Evolutionary conservation across 768 basidiomycete species (phyloP).

Genomic region (Pisolithus orientalis): DNA sequence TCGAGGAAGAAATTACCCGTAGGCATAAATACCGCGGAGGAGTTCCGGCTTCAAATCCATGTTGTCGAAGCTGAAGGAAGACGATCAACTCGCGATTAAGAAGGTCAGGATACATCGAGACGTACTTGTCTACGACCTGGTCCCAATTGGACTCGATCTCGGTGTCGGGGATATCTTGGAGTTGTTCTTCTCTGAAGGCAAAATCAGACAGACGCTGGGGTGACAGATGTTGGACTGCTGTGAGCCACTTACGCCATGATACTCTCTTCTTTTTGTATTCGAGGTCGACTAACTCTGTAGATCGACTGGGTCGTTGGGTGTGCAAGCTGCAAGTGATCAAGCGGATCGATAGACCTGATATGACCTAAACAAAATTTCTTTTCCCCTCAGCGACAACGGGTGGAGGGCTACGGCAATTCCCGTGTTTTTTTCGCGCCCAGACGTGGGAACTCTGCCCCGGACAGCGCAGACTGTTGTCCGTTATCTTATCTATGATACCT

Average conservation of each 20-base stretch:
- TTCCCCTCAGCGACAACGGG: not conserved
- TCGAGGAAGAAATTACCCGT: conserved; percentile 57
- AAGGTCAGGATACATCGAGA: conserved; percentile 8
- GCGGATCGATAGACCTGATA: conserved; percentile 7
- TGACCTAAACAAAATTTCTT: conserved; percentile 14
- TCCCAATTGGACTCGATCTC: conserved; percentile 99
- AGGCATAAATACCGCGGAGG: conserved; percentile 96
- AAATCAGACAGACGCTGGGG: too few species aligned
- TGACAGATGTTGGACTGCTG: not conserved
- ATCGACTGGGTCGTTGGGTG: conserved; percentile 29
- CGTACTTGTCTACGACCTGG: conserved; percentile 93
- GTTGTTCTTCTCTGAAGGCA: conserved; percentile 52
- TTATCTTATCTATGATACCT: too few species aligned
- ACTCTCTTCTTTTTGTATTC: conserved; percentile 20
- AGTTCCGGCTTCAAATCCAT: conserved; percentile 97
- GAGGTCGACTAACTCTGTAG: conserved; percentile 30
- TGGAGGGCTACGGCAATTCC: too few species aligned
- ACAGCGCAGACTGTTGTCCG: too few species aligned
- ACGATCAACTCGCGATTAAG: conserved; percentile 10
- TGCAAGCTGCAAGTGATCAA: conserved; percentile 20
- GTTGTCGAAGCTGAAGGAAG: conserved; percentile 77
- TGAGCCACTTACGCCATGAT: conserved; percentile 37
- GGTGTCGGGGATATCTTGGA: conserved; percentile 72
- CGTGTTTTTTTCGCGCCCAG: too few species aligned
- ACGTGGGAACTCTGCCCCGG: too few species aligned